Evolutionary conservation across 805 yeast species (phyloP), one percentile per base, ranked within the genome.

Genomic region (Pichia nanzhaoensis): DNA sequence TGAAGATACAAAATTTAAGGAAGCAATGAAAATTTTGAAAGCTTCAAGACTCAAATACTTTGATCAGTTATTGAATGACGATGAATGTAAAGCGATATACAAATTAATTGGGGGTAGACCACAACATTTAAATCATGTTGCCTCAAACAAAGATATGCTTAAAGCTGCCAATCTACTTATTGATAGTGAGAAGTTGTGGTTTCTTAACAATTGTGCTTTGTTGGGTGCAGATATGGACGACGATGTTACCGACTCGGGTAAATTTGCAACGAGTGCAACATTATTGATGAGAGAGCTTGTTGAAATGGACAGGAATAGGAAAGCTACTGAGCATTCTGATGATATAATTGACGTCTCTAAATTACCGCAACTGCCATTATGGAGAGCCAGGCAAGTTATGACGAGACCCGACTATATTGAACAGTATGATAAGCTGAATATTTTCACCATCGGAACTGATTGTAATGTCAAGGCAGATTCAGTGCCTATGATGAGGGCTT

Each of bases 401-500:
- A 85, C 95, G 0, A 66, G 95, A 44, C 78, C 87, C 1, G 95
- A 86, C 60, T 86, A 75, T 57, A 86, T 86, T 47, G 86, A 84
- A 55, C 66, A 60, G 21, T 84, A 82, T 58, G 95, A 86, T 58
- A 78, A 83, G 51, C 64, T 85, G 52, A 86, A 86, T 59, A 76
- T 86, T 22, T 86, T 86, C 62, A 83, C 95, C 2, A 78, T 86
- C 44, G 93, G 86, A 62, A 77, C 86, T 0, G 73, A 76, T 46
- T 78, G 87, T 0, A 68, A 75, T 42, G 95, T 86, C 3, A 67
- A 84, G 31, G 91, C 95, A 0, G 95, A 86, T 59, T 79, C 87
- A 8, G 83, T 84, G 2, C 90, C 91, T 1, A 85, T 86, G 95
- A 84, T 86, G 95, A 73, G 90, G 53, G 95, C 91, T 5, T 86